Base-by-base conservation (phyloP, 164 flowering plant species). In the Buxus sempervirens region DNA sequence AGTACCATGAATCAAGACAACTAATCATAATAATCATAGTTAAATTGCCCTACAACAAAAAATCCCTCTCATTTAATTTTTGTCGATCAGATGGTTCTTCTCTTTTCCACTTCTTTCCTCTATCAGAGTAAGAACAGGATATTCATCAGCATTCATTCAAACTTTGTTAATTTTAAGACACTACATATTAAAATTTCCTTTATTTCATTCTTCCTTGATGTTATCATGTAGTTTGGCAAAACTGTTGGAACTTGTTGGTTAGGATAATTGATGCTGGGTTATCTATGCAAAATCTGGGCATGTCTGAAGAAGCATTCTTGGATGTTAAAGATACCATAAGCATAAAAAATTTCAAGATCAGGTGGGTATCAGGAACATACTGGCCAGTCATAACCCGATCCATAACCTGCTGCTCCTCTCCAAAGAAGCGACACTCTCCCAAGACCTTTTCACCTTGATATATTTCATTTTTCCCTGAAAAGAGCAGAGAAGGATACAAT, bases 331-430 rank as follows among this genome's bases (percentile, higher is more conserved):
- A 58, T 9, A 18, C 15, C 60, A 58, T 3, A 9, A 19, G n/a
- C 26, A 23, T 58, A 58, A 14, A 16, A 18, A 1, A 58, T 58
- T 58, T 58, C 61, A 58, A 58, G 20, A 27, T 58, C 9, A 58
- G 9, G 18, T 6, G 51, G 12, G 18, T 5, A 45, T n/a, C n/a
- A 41, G 45, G 45, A 5, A 41, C 78, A 66, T 79, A 88, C 93
- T 85, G 73, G 77, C 86, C 86, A 72, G 89, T 68, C 58, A 84
- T 69, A 51, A 83, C 70, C 24, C 86, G 74, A 66, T 88, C 90
- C 89, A 78, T 84, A 64, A 84, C 84, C 70, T 86, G 87, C 18
- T 84, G 72, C 71, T 86, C 90, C 18, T 90, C 90, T 67, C 84
- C 88, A 53, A 86, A 86, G 58, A 86, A 84, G 4, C 86, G 86